phyloP scores from a whole-genome alignment of 1,284 basidiomycete genomes.

The Tremellales sp. region DNA sequence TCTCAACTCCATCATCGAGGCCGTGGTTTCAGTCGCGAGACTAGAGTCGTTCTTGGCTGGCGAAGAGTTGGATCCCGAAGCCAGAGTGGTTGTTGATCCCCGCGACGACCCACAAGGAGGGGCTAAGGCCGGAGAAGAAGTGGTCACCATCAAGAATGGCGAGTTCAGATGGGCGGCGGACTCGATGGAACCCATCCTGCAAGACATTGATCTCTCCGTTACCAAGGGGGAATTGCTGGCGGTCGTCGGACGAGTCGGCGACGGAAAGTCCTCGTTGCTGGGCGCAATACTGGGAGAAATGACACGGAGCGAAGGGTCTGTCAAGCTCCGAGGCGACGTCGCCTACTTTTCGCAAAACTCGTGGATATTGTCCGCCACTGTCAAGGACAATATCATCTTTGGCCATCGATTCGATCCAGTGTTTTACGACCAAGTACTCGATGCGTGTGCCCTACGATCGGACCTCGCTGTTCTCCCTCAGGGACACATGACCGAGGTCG shows the following conservation, averaged over 20 bases:
- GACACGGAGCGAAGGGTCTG: constrained; percentile 67
- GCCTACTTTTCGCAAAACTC: constrained; percentile 87
- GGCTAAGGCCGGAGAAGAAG: constrained; percentile 61
- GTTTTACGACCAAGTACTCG: constrained; percentile 40
- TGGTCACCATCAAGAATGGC: constrained; percentile 66
- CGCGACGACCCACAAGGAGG: constrained; percentile 49
- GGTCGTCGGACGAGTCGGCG: constrained; percentile 84
- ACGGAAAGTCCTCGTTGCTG: constrained; percentile 67
- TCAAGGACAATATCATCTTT: constrained; percentile 86
- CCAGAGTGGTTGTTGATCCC: constrained; percentile 54
- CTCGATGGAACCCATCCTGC: constrained; percentile 60
- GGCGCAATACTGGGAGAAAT: constrained; percentile 69
- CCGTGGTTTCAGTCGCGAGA: constrained; percentile 77
- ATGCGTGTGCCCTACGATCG: constrained; percentile 76
- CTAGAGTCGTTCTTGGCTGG: constrained; percentile 72
- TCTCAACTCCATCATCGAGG: constrained; percentile 52
- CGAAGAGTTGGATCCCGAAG: constrained; percentile 75
- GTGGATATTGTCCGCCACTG: constrained; percentile 79
- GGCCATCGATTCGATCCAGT: constrained; percentile 78
- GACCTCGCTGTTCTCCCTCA: constrained; percentile 71
- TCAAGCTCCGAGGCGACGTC: constrained; percentile 68
- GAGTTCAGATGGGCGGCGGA: constrained; percentile 73
- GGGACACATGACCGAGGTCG: constrained; percentile 72
- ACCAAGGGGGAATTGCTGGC: constrained; percentile 84
- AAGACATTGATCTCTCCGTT: constrained; percentile 70